Base-by-base conservation (phyloP, 768 basidiomycete species). In the Rubroboletus satanas region DNA sequence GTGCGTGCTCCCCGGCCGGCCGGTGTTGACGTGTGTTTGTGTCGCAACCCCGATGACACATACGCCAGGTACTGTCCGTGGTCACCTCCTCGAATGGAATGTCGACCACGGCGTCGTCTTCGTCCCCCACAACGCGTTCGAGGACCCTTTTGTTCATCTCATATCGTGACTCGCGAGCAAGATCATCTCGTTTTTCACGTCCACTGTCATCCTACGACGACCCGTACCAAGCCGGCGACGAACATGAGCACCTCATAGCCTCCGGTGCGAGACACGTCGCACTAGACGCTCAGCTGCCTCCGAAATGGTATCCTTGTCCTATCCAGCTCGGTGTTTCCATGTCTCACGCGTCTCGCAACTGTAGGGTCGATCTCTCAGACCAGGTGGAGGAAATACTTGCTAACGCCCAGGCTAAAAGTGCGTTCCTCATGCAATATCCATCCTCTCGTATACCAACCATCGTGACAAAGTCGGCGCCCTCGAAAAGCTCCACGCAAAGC, bases 401-500 rank as follows among this genome's bases (percentile, higher is more conserved):
- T 10, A 78, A 78, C 51, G 81, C 84, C 12, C 82, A 83, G 50
- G 73, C 79, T 48, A 96, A 95, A 79, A 90, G 95, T 97, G 71
- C 67, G 85, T 62, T 26, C 46, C 49, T 29, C 51, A 63, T 53
- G 14, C 35, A 31, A 57, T 56, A 36, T 55, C 49, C 50, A 37
- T 51, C 54, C 36, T 60, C 39, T 32, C 54, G 31, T 51, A 5
- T 37, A 33, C 59, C 62, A 56, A 61, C 52, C 57, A 62, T 55
- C 48, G 11, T 61, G 12, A 46, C 52, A 60, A 71, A 98, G 97
- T 98, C 66, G 72, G 78, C n/a, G 74, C 82, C 7, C 85, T 99
- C 38, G 97, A 98, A 72, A 97, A 90, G 70, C 83, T 99, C 5
- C 96, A 99, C 62, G 91, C 96, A 60, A 97, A 91, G 69, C 95